A percentile compares a stretch with the other conserved stretches of the same genome.
These are phyloP conservation scores for Trametes gibbosa DNA, from an alignment of 768 basidiomycete species.

Conservation along the genomic window DNA sequence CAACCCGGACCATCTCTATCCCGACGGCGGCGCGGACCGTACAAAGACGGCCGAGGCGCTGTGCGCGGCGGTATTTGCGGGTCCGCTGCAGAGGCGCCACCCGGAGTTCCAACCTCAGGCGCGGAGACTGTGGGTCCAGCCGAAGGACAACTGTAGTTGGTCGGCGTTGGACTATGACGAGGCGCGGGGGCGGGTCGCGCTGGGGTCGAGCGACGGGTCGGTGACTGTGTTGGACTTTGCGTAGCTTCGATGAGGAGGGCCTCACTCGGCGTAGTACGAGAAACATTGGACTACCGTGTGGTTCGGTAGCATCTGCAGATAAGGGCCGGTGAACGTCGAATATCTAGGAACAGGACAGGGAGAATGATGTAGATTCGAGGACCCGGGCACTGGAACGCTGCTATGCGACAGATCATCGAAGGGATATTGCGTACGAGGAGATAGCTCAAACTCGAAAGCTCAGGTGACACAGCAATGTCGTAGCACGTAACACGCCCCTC, in stretches of 20 bases:
- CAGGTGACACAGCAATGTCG: no score
- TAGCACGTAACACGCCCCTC: no score
- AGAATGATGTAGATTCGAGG: no score
- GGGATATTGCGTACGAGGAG: no score
- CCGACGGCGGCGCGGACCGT: not conserved
- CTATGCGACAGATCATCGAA: no score
- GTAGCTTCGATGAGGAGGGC: not conserved
- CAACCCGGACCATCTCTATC: constrained; percentile 14
- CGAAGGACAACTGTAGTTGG: constrained; percentile 41
- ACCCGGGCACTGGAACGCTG: no score
- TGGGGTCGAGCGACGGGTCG: constrained; percentile 49
- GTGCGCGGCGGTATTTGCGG: constrained; percentile 51
- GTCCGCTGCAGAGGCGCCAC: constrained; percentile 34
- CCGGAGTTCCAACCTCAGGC: constrained; percentile 14
- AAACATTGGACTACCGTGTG: no score
- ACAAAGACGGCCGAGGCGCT: constrained; percentile 35
- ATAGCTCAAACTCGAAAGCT: no score
- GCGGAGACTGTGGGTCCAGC: constrained; percentile 34
- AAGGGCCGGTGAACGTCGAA: no score
- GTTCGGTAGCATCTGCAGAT: no score
- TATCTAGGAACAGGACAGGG: no score
- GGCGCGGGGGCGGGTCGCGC: constrained; percentile 47
- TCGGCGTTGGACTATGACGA: constrained; percentile 63
- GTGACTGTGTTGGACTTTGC: constrained; percentile 39
- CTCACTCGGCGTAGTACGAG: no score